These are phyloP conservation scores for Apophysomyces ossiformis DNA, from an alignment of 371 early-diverging fungal species.

Conservation along the genomic window DNA sequence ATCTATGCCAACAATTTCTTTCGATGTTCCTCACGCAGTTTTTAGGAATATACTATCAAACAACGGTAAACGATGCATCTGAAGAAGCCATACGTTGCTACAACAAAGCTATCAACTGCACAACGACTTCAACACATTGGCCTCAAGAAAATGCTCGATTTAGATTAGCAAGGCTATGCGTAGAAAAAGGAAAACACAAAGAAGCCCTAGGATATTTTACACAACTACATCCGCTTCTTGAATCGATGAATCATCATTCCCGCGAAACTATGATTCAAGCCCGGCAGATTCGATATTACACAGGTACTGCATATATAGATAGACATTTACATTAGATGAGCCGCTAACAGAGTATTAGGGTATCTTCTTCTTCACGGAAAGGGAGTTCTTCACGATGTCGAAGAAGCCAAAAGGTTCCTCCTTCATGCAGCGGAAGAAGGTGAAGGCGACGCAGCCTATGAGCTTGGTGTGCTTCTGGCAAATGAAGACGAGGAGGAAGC, in stretches of 20 bases:
- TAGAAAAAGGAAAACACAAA: constrained; percentile 13
- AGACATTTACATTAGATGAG: background rate
- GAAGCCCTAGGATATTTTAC: constrained; percentile 15
- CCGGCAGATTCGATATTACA: constrained; percentile 24
- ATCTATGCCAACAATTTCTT: background rate
- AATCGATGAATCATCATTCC: constrained; percentile 19
- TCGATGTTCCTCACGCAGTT: background rate
- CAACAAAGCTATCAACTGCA: background rate
- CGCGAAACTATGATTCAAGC: constrained; percentile 22
- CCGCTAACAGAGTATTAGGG: constrained; percentile 8
- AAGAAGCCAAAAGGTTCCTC: constrained; percentile 23
- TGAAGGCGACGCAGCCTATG: constrained; percentile 22
- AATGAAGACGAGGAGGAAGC: constrained; percentile 21
- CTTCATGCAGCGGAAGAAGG: constrained; percentile 21
- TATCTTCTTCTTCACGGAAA: constrained; percentile 23
- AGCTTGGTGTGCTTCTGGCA: constrained; percentile 24
- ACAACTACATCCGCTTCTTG: constrained; percentile 10
- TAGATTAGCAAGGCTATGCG: constrained; percentile 16
- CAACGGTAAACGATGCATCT: background rate
- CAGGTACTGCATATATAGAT: constrained; percentile 9
- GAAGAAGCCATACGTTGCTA: constrained; percentile 3
- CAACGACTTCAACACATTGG: constrained; percentile 26
- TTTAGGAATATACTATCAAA: constrained; percentile 12
- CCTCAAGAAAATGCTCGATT: constrained; percentile 27
- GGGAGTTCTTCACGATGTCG: background rate